phyloP scores from a whole-genome alignment of 306 rosid species.

The Corylus americana region DNA sequence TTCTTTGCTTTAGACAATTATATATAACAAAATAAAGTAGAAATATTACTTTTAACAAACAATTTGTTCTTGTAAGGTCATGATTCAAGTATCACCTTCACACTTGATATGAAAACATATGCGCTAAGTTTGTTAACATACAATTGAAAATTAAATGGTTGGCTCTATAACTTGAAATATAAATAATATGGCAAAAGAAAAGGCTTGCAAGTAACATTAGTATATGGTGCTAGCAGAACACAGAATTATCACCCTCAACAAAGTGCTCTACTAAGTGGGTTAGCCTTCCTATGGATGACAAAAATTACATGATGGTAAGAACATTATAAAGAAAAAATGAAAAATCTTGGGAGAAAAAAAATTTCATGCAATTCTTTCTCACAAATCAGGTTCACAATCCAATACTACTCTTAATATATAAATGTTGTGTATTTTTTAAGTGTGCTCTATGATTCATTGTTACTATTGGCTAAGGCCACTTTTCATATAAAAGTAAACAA shows the following conservation, averaged over 20 bases:
- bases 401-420: background rate
- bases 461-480: background rate
- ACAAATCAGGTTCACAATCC: background rate
- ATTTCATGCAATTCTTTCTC: background rate
- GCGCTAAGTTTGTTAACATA: background rate
- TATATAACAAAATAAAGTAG: background rate
- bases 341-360: background rate
- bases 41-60: background rate
- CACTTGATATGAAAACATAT: background rate
- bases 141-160: background rate
- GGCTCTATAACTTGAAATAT: background rate
- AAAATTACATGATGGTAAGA: background rate
- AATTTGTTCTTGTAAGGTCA: background rate
- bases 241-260: background rate
- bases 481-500: constrained; percentile 7
- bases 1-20: background rate
- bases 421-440: background rate
- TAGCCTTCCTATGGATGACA: background rate
- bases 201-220: background rate
- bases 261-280: background rate
- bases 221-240: background rate
- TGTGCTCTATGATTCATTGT: background rate
- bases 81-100: background rate
- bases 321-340: background rate
- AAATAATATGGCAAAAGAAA: background rate